Conservation (phyloP, 2,329 filamentous ascomycete genomes). For the Aspergillus sp. region DNA sequence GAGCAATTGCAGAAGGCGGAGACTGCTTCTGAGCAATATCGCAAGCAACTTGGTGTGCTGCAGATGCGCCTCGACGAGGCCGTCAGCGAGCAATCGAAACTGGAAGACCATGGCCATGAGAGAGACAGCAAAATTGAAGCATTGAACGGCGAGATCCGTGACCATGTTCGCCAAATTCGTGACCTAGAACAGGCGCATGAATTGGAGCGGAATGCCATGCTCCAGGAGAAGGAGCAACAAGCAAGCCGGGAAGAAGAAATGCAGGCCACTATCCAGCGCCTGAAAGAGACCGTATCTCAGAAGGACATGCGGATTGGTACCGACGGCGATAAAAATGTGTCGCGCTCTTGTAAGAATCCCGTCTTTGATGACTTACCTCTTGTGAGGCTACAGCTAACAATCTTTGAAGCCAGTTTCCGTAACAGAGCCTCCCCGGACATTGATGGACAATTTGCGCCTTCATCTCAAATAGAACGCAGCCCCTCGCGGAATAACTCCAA, state of each 20-base stretch:
- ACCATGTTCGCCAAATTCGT: slow-evolving; percentile 76
- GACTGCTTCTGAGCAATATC: slow-evolving; percentile 71
- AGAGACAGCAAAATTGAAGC: slow-evolving; percentile 79
- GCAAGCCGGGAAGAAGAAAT: slow-evolving; percentile 83
- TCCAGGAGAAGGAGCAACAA: slow-evolving; percentile 90
- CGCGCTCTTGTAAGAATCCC: slow-evolving; percentile 50
- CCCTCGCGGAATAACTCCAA: slow-evolving; percentile 88
- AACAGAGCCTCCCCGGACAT: slow-evolving; percentile 62
- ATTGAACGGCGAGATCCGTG: slow-evolving; percentile 80
- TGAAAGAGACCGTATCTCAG: slow-evolving; percentile 86
- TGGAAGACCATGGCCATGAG: slow-evolving; percentile 87
- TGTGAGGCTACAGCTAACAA: slow-evolving; percentile 18
- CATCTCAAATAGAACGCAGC: slow-evolving; percentile 79
- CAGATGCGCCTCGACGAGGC: slow-evolving; percentile 85
- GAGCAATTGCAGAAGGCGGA: slow-evolving; percentile 80
- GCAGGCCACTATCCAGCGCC: slow-evolving; percentile 81
- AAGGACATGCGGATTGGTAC: slow-evolving; percentile 59
- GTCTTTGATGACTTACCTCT: not conserved
- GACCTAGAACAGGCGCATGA: slow-evolving; percentile 94
- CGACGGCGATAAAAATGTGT: slow-evolving; percentile 52
- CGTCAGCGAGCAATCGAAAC: slow-evolving; percentile 74
- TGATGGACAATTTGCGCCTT: slow-evolving; percentile 82
- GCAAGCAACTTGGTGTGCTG: slow-evolving; percentile 81
- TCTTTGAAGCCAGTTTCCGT: slow-evolving; percentile 43
- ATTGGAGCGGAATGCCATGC: slow-evolving; percentile 79